Conservation (phyloP, 192 early-diverging fungal genomes). For the Paraglomus brasilianum region DNA sequence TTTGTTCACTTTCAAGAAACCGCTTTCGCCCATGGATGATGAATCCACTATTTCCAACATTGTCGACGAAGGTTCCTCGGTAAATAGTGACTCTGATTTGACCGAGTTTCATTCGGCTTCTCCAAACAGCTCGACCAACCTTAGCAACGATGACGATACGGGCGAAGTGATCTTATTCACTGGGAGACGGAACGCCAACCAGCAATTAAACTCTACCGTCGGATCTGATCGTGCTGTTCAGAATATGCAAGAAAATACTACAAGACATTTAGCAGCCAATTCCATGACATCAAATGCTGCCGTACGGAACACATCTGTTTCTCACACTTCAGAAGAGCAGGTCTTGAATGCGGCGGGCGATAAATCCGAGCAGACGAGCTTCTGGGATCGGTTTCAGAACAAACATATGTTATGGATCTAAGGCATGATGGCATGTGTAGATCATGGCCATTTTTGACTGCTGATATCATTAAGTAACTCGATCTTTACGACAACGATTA, state of each 20-base stretch:
- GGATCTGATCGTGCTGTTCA: background rate
- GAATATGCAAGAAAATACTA: background rate
- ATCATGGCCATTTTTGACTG: too few species aligned
- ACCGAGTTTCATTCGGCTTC: slow-evolving; percentile 21
- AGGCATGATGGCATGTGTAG: too few species aligned
- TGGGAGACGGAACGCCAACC: too few species aligned
- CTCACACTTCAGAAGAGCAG: too few species aligned
- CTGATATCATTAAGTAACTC: too few species aligned
- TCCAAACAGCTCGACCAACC: slow-evolving; percentile 16
- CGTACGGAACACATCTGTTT: too few species aligned
- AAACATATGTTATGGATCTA: too few species aligned
- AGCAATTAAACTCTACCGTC: background rate
- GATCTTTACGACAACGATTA: too few species aligned
- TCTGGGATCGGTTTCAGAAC: too few species aligned
- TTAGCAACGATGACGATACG: slow-evolving; percentile 33
- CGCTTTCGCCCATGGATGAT: slow-evolving; percentile 19
- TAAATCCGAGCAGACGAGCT: too few species aligned
- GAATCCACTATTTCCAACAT: background rate
- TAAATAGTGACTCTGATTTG: background rate
- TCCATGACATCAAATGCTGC: too few species aligned
- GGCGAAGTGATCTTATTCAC: slow-evolving; percentile 49
- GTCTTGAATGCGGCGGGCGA: too few species aligned
- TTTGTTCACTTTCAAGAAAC: slow-evolving; percentile 3
- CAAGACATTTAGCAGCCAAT: background rate
- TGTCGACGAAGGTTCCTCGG: background rate